These are phyloP conservation scores for Yamadazyma jaroonii DNA, from an alignment of 1,139 yeast species.

Conservation along the genomic window DNA sequence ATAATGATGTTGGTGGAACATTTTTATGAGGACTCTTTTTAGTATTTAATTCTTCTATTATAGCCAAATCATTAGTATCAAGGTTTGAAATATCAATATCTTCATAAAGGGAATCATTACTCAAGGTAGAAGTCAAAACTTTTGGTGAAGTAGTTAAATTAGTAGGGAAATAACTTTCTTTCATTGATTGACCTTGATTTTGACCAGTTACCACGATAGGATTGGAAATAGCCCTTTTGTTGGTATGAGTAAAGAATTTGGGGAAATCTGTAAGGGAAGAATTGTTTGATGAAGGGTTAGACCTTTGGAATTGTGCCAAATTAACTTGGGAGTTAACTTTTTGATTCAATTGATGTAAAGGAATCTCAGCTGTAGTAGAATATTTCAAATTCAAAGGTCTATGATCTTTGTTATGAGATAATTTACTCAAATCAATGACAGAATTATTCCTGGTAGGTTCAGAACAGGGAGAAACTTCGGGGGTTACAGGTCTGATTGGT, in stretches of 20 bases:
- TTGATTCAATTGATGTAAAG: conserved; percentile 38
- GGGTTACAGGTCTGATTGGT: conserved; percentile 38
- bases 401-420: conserved; percentile 35
- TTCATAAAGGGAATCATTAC: conserved; percentile 11
- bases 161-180: conserved; percentile 27
- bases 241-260: conserved; percentile 14
- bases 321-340: conserved; percentile 41
- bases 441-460: conserved; percentile 45
- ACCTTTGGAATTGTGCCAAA: conserved; percentile 27
- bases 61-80: conserved; percentile 24
- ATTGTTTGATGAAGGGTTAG: conserved; percentile 23
- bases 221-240: conserved; percentile 22
- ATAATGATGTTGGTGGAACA: conserved; percentile 10
- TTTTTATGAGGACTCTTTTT: background rate
- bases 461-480: conserved; percentile 45
- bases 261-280: conserved; percentile 30
- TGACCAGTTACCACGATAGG: conserved; percentile 16
- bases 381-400: conserved; percentile 41
- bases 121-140: conserved; percentile 7
- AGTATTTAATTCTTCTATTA: conserved; percentile 20
- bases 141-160: conserved; percentile 11
- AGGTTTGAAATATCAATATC: conserved; percentile 13
- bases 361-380: conserved; percentile 39
- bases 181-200: conserved; percentile 11
- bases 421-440: conserved; percentile 40